Base-by-base conservation (phyloP, 495 filamentous ascomycete genomes). In the Aspergillus cavernicola region DNA sequence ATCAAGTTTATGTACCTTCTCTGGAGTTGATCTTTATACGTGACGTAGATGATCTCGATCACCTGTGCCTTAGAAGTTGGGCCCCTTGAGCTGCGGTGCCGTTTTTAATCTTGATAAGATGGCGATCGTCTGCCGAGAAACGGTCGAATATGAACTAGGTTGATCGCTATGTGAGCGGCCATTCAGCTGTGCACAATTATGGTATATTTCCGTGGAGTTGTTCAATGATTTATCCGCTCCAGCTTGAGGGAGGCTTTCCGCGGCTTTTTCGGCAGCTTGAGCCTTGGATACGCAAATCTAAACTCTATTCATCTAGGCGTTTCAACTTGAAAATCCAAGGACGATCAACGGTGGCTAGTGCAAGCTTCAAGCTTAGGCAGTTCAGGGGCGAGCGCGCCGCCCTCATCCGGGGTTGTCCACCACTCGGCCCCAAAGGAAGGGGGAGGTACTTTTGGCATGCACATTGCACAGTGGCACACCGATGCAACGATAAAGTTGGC, bases 191-290 rank as follows among this genome's bases (percentile, higher is more conserved):
- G 9, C 31, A 33, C 31, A 13, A 33, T n/a, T 13, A n/a, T 33
- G 9, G 24, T 28, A 28, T 41, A 41, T 22, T 12, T 41, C 16
- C 16, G 20, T 36, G 33, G 33, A 36, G 12, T 13, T 36, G 24
- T 28, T n/a, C 24, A 28, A 4, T 28, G 4, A 6, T 36, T 36
- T 13, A 5, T 36, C 33, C 12, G 15, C 11, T 19, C 11, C 24
- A 28, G 6, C 5, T 47, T 37, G 3, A 37, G 12, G 31, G 31
- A 4, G 23, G 8, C 11, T 32, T 33, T 42, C 24, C 37, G 48
- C 48, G 26, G 37, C 28, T 51, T 51, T 26, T 42, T 37, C 48
- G 37, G 24, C 36, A 51, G 36, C 48, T 3, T 41, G 46, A 33
- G 13, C n/a, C n/a, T n/a, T n/a, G n/a, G n/a, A n/a, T n/a, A n/a